phyloP scores from a whole-genome alignment of 352 stramenopile species.

The Phytophthora pistaciae region DNA sequence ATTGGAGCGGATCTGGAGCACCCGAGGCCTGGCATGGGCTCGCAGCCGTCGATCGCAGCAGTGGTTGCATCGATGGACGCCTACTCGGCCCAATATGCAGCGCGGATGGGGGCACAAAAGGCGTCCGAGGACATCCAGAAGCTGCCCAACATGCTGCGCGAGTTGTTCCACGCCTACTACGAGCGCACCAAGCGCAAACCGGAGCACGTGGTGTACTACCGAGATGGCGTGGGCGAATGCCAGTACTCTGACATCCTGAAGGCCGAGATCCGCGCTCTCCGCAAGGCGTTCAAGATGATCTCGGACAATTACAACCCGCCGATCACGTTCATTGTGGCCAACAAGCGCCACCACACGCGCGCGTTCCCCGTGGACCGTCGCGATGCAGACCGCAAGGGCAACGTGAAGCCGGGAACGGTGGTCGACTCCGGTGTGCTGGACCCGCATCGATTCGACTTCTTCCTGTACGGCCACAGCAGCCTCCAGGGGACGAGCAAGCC shows the following conservation, averaged over 20 bases:
- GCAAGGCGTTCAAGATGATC: constrained; percentile 62
- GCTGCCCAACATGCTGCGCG: background rate
- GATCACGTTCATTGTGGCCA: constrained; percentile 86
- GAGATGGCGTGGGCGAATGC: constrained; percentile 81
- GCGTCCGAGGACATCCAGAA: background rate
- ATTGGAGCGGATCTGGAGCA: constrained; percentile 79
- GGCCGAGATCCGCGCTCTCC: constrained; percentile 75
- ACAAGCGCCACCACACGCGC: constrained; percentile 87
- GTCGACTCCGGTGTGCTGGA: background rate
- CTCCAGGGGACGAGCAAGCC: constrained; percentile 77
- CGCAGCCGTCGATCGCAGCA: constrained; percentile 61
- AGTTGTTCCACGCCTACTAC: constrained; percentile 51
- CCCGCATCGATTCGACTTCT: constrained; percentile 45
- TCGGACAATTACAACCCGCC: constrained; percentile 59
- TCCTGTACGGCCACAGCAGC: constrained; percentile 78
- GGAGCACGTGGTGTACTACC: constrained; percentile 81
- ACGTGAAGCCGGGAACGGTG: background rate
- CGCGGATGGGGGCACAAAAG: background rate
- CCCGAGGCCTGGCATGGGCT: constrained; percentile 48
- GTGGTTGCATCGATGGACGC: constrained; percentile 78
- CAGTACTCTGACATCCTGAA: constrained; percentile 75
- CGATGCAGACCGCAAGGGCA: constrained; percentile 49
- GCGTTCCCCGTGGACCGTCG: constrained; percentile 51
- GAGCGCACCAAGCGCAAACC: constrained; percentile 67
- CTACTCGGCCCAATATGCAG: constrained; percentile 31